phyloP scores from a whole-genome alignment of 306 rosid species.

The Citrullus amarus region DNA sequence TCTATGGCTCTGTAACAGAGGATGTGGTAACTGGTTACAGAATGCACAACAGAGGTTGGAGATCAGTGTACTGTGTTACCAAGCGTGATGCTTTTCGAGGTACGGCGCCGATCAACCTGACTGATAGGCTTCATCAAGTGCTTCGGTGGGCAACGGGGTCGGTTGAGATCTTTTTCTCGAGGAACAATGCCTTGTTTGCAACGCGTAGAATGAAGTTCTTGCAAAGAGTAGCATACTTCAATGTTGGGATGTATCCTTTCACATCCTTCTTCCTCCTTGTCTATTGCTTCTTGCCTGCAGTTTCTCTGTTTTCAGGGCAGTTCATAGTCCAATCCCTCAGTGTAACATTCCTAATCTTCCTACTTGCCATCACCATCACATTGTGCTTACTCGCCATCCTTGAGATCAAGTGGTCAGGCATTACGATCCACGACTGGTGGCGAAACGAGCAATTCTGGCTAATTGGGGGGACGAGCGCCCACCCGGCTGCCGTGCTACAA shows the following conservation, averaged over 20 bases:
- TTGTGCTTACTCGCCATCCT: constrained; percentile 65
- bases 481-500: constrained; percentile 74
- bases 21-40: constrained; percentile 82
- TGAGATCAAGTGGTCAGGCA: constrained; percentile 80
- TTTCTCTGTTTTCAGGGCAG: constrained; percentile 68
- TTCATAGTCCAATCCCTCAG: constrained; percentile 61
- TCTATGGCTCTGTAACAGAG: constrained; percentile 89
- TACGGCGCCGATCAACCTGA: constrained; percentile 71
- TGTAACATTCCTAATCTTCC: constrained; percentile 49
- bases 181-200: constrained; percentile 65
- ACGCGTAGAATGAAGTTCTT: constrained; percentile 61
- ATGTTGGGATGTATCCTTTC: constrained; percentile 86
- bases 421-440: constrained; percentile 84
- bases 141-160: constrained; percentile 90
- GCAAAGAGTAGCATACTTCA: constrained; percentile 84
- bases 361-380: constrained; percentile 59
- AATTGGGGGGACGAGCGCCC: constrained; percentile 85
- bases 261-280: constrained; percentile 65
- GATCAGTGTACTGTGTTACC: constrained; percentile 72
- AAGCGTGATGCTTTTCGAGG: constrained; percentile 77
- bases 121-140: constrained; percentile 78
- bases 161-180: constrained; percentile 74
- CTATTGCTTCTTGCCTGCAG: constrained; percentile 73
- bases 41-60: constrained; percentile 93
- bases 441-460: constrained; percentile 84